phyloP scores from a whole-genome alignment of 305 asterid genomes.

The Fraxinus floribunda region DNA sequence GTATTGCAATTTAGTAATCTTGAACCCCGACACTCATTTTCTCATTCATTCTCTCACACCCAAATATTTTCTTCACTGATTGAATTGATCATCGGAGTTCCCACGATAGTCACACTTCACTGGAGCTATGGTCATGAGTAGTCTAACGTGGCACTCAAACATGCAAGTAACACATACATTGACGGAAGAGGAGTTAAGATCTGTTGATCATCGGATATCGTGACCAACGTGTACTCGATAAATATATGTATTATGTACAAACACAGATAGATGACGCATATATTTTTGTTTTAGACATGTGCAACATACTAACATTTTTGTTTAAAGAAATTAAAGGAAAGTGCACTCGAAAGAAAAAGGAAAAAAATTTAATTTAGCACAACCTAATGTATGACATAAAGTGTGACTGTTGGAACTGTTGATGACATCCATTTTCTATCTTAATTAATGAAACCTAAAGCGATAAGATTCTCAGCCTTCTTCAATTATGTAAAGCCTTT shows the following conservation, averaged over 20 bases:
- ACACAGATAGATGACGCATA: neutral
- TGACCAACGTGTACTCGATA: neutral
- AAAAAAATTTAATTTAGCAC: neutral
- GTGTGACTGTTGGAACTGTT: neutral
- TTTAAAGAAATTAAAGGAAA: too few relatives aligned
- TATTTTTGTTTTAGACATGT: neutral
- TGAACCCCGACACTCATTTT: too few relatives aligned
- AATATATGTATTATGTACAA: too few relatives aligned
- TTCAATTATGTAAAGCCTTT: slow-evolving; percentile 10
- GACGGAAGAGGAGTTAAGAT: neutral
- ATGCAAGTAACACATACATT: neutral
- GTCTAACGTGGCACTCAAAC: neutral
- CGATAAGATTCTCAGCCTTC: slow-evolving; percentile 18
- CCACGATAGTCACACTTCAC: neutral
- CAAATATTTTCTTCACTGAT: neutral
- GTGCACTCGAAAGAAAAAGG: neutral
- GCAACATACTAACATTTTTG: neutral
- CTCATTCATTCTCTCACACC: neutral
- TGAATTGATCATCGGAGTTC: neutral
- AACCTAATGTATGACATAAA: neutral
- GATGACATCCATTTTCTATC: slow-evolving; percentile 11
- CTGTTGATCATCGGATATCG: neutral
- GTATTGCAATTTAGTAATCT: neutral
- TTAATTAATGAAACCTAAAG: neutral
- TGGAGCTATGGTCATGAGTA: neutral